Base-by-base conservation (phyloP, 2,329 filamentous ascomycete species). In the Arthrocladium fulminans region DNA sequence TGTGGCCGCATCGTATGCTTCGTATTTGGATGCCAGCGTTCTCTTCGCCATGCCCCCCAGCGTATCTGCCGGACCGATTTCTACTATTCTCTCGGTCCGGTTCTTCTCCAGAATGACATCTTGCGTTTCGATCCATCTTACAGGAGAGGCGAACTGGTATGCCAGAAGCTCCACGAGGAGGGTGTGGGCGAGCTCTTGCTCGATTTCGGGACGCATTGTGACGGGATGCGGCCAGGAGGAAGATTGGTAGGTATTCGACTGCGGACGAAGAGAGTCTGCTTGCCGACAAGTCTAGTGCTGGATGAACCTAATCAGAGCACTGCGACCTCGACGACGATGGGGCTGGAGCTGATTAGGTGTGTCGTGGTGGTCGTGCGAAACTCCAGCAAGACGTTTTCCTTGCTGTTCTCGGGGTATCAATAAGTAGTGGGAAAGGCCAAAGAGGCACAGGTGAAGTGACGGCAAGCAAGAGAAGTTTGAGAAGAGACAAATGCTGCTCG, bases 91-190 rank as follows among this genome's bases (percentile, higher is more conserved):
- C 77, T 98, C 92, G 44, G 92, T 94, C 45, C 83, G 85, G 73
- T 94, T 92, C 70, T 97, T 88, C 57, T 85, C 90, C 60, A 98
- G 85, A 64, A 98, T 92, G 61, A 98, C 92, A 90, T 98, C 92
- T 73, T 98, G 92, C 48, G 92, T 98, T 73, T 98, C 92, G 70
- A 98, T 98, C 92, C 92, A 98, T 82, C 92, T 84, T 61, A 98
- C 92, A 44, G 92, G 92, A 47, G 90, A 97, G 62, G 92, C 92
- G 70, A 98, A 98, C 68, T 98, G 92, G 72, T 97, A 98, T 75
- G 92, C 92, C 60, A 98, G 82, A 57, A 98, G 86, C 82, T 98
- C 92, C 58, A 98, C 87, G 66, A 98, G 86, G 71, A 98, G 81
- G 59, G 90, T 97, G 72, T 98, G 90, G 65, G 92, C 86, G 70